Evolutionary conservation across 352 stramenopile species (phyloP), one percentile per base, ranked within the genome.

Genomic region (Pythium sukuiense): DNA sequence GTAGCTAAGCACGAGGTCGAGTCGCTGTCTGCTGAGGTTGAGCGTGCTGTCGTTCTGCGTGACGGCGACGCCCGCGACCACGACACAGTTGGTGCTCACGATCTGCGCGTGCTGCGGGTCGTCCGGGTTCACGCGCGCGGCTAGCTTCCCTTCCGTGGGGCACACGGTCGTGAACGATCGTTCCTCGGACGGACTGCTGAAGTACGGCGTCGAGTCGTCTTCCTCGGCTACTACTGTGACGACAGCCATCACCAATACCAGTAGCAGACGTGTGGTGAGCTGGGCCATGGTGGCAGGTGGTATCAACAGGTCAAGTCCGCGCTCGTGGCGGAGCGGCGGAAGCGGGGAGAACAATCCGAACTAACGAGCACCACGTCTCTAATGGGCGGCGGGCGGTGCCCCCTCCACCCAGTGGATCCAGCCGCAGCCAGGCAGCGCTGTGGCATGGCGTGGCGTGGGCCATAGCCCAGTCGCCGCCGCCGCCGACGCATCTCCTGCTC

Each of bases 1-100:
- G 32, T 69, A 69, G 37, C 63, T 69, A 2, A 63, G 48, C 33
- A 69, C 63, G 8, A 55, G 5, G 18, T 69, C 63, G 18, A 69
- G 27, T 2, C n/a, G 20, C 24, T 18, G 8, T 18, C 18, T n/a
- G 26, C 48, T 63, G 33, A 63, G 55, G 13, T 39, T 41, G 18
- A 69, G 63, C 20, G 11, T 58, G 27, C 26, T 24, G 45, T 35
- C 29, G 24, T 37, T 43, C 16, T 49, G 43, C 7, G 33, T 26
- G 46, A 69, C 55, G 16, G 46, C 18, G 45, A 63, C 45, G 27
- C 35, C 53, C 20, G 43, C 24, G 26, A 52, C 27, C 8, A 48
- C 41, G 41, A 37, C 46, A 46, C 63, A 69, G 46, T 69, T 49
- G 27, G 16, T 55, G 20, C 54, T 63, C 7, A 69, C 48, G 45